A percentile compares a stretch with the other conserved stretches of the same genome.
Conservation (phyloP, 1,284 basidiomycete genomes). For the Schizophyllum commune region DNA sequence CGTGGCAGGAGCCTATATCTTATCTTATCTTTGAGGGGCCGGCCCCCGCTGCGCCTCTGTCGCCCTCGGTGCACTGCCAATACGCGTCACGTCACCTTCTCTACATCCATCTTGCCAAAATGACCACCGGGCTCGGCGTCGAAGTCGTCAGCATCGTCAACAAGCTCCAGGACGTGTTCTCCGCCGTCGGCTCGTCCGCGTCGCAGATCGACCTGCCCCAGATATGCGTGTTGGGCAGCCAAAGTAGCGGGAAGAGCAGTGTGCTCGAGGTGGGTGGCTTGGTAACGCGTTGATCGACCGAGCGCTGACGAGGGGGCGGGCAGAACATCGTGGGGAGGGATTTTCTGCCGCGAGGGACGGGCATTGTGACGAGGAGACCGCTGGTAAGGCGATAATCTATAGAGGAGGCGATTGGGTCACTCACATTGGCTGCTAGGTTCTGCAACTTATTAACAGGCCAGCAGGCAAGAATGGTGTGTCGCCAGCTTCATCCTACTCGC, state of each 20-base stretch:
- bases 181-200: constrained; percentile 68
- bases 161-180: constrained; percentile 82
- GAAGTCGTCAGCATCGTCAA: constrained; percentile 75
- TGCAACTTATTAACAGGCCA: constrained; percentile 91
- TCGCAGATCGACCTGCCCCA: constrained; percentile 78
- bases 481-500: constrained; percentile 12
- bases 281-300: not conserved
- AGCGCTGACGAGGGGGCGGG: not conserved
- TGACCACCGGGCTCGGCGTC: constrained; percentile 54
- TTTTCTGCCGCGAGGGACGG: constrained; percentile 94
- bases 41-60: not conserved
- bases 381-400: constrained; percentile 41
- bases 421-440: constrained; percentile 44
- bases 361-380: constrained; percentile 95
- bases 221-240: constrained; percentile 80
- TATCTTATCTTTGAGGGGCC: not conserved
- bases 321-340: constrained; percentile 97
- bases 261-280: constrained; percentile 58
- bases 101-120: not conserved
- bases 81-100: not conserved
- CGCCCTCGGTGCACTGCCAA: not conserved
- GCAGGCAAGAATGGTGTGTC: constrained; percentile 38
- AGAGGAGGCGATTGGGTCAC: constrained; percentile 2
- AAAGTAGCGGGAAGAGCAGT: constrained; percentile 85
- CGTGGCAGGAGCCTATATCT: not conserved